A percentile compares a stretch with the other conserved stretches of the same genome.
These are phyloP conservation scores for Fusarium zealandicum DNA, from an alignment of 2,329 filamentous ascomycete genomes.

Conservation along the genomic window DNA sequence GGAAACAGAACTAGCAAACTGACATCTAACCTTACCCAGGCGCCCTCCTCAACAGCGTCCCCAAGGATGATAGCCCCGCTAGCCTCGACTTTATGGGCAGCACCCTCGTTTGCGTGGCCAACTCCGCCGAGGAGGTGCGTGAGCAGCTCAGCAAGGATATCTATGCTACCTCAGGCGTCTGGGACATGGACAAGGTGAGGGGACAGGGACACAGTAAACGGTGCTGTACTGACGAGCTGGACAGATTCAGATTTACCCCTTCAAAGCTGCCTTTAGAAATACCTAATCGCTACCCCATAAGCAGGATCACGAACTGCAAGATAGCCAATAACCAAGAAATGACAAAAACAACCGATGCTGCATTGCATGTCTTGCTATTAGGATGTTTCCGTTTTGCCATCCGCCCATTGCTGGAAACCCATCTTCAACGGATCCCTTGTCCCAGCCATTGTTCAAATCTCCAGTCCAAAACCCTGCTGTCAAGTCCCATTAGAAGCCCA, in stretches of 20 bases:
- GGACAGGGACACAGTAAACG: neutral
- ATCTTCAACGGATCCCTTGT: constrained; percentile 2
- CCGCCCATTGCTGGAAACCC: constrained; percentile 7
- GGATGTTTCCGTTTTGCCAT: constrained; percentile 7
- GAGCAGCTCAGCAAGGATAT: constrained; percentile 74
- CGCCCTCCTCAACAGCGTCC: constrained; percentile 70
- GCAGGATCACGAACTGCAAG: neutral
- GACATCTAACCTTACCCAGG: constrained; percentile 51
- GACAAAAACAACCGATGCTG: constrained; percentile 3
- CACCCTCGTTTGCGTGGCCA: constrained; percentile 71
- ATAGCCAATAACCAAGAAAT: neutral
- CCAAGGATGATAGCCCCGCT: constrained; percentile 64
- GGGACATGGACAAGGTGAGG: constrained; percentile 75
- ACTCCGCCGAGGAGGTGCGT: constrained; percentile 72
- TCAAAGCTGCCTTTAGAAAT: constrained; percentile 52
- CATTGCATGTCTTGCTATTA: neutral
- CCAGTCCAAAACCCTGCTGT: constrained; percentile 2
- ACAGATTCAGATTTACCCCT: constrained; percentile 60
- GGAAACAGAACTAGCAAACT: neutral
- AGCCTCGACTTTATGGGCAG: constrained; percentile 77
- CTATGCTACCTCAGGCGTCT: constrained; percentile 75
- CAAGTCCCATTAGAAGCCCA: constrained; percentile 16
- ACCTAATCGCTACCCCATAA: constrained; percentile 10
- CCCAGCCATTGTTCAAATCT: constrained; percentile 1
- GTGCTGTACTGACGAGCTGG: neutral